Conservation (phyloP, 2,329 filamentous ascomycete genomes). For the Elsinoe necatrix region DNA sequence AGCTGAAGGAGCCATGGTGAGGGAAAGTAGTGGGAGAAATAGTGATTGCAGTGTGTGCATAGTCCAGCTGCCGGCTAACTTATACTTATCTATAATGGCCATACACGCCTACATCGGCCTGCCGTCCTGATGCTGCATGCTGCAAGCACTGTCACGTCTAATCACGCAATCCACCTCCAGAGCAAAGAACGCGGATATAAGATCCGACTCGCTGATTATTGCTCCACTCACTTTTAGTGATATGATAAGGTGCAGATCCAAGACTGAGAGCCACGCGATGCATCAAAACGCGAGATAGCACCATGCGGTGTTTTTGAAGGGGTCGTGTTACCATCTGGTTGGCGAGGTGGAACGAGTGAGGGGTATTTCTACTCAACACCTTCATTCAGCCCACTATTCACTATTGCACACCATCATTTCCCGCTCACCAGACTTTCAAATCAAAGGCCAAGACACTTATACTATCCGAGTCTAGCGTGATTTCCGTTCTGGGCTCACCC, state of each 20-base stretch:
- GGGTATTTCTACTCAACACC: neutral
- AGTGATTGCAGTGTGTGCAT: neutral
- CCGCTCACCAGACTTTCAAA: neutral
- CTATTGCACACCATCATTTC: neutral
- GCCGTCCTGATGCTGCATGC: neutral
- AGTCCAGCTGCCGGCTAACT: too few relatives aligned
- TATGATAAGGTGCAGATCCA: neutral
- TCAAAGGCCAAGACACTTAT: neutral
- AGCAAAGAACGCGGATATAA: neutral
- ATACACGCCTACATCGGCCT: neutral
- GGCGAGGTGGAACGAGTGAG: neutral
- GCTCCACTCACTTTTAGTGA: neutral
- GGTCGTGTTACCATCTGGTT: neutral
- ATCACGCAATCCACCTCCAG: slow-evolving; percentile 9
- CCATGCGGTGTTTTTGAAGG: neutral
- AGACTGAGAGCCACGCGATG: neutral
- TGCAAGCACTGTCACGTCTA: slow-evolving; percentile 14
- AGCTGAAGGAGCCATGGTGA: slow-evolving; percentile 10
- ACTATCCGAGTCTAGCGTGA: neutral
- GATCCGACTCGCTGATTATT: neutral
- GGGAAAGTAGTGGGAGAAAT: neutral
- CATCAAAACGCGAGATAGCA: neutral
- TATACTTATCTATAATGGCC: neutral
- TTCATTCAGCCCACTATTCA: neutral
- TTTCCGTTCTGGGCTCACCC: slow-evolving; percentile 1